A percentile compares a stretch with the other conserved stretches of the same genome.
These are phyloP conservation scores for Mixia osmundae DNA, from an alignment of 1,284 basidiomycete species.

Conservation along the genomic window DNA sequence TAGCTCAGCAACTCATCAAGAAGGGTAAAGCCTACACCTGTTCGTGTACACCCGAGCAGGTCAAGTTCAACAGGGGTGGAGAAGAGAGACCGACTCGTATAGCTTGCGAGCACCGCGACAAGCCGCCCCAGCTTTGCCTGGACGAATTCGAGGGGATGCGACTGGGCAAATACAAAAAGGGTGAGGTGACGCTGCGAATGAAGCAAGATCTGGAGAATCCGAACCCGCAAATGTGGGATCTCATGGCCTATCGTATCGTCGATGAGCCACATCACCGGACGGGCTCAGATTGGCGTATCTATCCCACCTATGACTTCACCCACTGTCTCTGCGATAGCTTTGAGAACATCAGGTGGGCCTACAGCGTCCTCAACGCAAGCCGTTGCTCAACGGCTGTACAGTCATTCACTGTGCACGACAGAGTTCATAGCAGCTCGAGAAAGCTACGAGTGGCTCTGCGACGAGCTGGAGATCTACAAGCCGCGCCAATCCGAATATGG, in stretches of 20 bases:
- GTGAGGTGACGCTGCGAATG: constrained; percentile 84
- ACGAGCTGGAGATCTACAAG: constrained; percentile 87
- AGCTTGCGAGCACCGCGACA: constrained; percentile 62
- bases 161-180: constrained; percentile 65
- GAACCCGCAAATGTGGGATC: constrained; percentile 99
- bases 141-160: constrained; percentile 82
- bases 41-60: constrained; percentile 89
- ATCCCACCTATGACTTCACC: constrained; percentile 96
- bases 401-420: constrained; percentile 88
- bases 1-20: constrained; percentile 77
- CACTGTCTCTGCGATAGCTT: constrained; percentile 97
- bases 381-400: constrained; percentile 20
- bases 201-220: constrained; percentile 83
- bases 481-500: constrained; percentile 97
- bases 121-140: constrained; percentile 65
- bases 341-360: constrained; percentile 84
- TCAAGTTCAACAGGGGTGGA: constrained; percentile 60
- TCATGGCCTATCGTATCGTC: constrained; percentile 87
- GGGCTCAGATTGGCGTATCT: constrained; percentile 57
- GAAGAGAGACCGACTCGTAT: constrained; percentile 59
- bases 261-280: constrained; percentile 83
- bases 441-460: constrained; percentile 98
- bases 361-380: background rate
- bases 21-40: constrained; percentile 87
- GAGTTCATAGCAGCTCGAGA: constrained; percentile 94